Evolutionary conservation across 2,329 filamentous ascomycete species (phyloP), one percentile per base, ranked within the genome.

Genomic region (Diaporthe nobilis): DNA sequence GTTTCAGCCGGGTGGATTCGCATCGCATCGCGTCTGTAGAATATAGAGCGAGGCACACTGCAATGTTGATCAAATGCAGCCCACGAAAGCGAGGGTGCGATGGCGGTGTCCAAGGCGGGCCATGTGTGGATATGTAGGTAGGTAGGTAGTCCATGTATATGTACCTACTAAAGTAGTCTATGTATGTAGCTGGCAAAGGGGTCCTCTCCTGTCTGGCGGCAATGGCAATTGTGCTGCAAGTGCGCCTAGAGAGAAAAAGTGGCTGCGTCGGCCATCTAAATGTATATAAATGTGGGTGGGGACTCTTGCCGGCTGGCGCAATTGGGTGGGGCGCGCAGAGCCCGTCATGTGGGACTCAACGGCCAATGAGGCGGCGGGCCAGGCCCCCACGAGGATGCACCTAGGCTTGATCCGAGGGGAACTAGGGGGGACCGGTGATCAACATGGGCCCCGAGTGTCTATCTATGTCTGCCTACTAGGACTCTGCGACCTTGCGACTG

Each of bases 311-410:
- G 4, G 31, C 65, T 67, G 71, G 60, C 60, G 65, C 72, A 71
- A 58, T 75, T 73, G 61, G 74, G 71, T 71, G 74, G 71, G 74
- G 74, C 31, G 65, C 49, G 71, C 60, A 58, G 25, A 57, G 25
- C 20, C 53, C 60, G 73, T 76, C 75, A 76, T 76, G 75, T 76
- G 75, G 75, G 75, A 71, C 37, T 3, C 12, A 10, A 22, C 20
- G 37, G 57, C 75, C 75, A 76, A 76, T 76, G 72, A 75, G 20
- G n/a, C 28, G 13, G 5, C 10, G 12, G 28, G 10, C 25, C 72
- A 42, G 49, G 47, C 53, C 75, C 55, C 57, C 53, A 72, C 72
- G 44, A 55, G 25, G n/a, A 73, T 65, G 42, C 67, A 72, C 72
- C 71, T 76, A 67, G 63, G 63, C 75, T 73, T 20, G 53, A 71